phyloP scores from a whole-genome alignment of 129 eudicot genomes.

The Flaveria robusta region DNA sequence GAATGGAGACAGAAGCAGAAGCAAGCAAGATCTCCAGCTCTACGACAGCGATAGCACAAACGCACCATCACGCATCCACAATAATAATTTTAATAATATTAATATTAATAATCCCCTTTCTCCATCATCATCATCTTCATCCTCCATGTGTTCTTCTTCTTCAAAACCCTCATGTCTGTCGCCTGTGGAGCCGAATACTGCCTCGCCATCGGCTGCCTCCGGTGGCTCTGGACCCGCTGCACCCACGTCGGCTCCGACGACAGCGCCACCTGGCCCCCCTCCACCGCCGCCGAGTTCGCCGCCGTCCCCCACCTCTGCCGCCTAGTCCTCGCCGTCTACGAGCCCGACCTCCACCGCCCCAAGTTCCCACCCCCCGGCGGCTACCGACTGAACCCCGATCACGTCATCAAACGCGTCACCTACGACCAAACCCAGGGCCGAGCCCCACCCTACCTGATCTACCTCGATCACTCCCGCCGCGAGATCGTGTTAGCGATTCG shows the following conservation, averaged over 20 bases:
- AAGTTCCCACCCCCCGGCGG: slow-evolving; percentile 51
- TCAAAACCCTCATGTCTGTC: slow-evolving; percentile 53
- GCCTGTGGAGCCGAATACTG: slow-evolving; percentile 80
- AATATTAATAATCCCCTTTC: not conserved
- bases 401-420: slow-evolving; percentile 68
- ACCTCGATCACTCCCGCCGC: slow-evolving; percentile 54
- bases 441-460: slow-evolving; percentile 77
- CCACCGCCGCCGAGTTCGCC: slow-evolving; percentile 66
- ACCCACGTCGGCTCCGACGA: slow-evolving; percentile 83
- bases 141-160: not conserved
- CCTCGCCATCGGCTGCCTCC: slow-evolving; percentile 59
- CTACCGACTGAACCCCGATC: slow-evolving; percentile 66
- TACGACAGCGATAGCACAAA: not conserved
- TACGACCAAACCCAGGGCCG: slow-evolving; percentile 65
- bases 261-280: slow-evolving; percentile 80
- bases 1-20: not conserved
- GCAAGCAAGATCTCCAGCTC: not conserved
- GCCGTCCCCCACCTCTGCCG: slow-evolving; percentile 81
- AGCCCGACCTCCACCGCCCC: slow-evolving; percentile 59
- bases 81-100: no score
- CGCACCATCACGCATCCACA: not conserved
- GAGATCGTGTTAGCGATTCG: slow-evolving; percentile 79
- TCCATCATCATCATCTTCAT: not conserved
- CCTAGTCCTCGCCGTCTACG: slow-evolving; percentile 74
- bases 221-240: slow-evolving; percentile 89